These are phyloP conservation scores for Colletotrichum filicis DNA, from an alignment of 2,329 filamentous ascomycete species.

Conservation along the genomic window DNA sequence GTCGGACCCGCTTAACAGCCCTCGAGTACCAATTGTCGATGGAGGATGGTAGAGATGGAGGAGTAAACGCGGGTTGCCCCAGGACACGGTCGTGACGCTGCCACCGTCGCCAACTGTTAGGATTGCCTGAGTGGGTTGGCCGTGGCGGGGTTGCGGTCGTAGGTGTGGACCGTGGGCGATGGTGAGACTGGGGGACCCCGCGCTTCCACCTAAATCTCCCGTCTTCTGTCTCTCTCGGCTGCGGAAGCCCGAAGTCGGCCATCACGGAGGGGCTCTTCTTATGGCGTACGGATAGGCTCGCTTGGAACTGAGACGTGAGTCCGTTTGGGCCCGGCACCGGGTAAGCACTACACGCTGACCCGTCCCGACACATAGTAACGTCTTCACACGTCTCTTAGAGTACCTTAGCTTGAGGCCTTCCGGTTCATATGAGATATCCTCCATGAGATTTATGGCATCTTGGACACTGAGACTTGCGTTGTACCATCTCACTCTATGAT, in stretches of 20 bases:
- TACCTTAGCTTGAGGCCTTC: background rate
- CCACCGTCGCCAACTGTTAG: background rate
- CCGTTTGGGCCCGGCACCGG: conserved; percentile 7
- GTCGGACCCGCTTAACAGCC: conserved; percentile 26
- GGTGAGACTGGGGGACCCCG: background rate
- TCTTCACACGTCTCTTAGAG: background rate
- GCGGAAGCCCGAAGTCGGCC: background rate
- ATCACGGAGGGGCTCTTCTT: background rate
- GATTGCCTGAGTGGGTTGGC: background rate
- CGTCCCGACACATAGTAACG: background rate
- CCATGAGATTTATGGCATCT: background rate
- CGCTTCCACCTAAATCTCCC: too few relatives aligned
- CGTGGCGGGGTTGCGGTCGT: background rate
- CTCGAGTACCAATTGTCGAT: background rate
- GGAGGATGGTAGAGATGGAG: background rate
- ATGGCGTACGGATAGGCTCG: background rate
- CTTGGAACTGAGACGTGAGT: background rate
- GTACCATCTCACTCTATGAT: background rate
- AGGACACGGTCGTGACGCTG: background rate
- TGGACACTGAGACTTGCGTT: background rate
- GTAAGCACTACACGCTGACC: background rate
- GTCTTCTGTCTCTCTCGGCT: background rate
- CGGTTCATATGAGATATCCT: background rate
- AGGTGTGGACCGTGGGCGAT: conserved; percentile 1
- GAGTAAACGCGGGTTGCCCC: background rate